These are phyloP conservation scores for Suillus decipiens DNA, from an alignment of 768 basidiomycete genomes.

Conservation along the genomic window DNA sequence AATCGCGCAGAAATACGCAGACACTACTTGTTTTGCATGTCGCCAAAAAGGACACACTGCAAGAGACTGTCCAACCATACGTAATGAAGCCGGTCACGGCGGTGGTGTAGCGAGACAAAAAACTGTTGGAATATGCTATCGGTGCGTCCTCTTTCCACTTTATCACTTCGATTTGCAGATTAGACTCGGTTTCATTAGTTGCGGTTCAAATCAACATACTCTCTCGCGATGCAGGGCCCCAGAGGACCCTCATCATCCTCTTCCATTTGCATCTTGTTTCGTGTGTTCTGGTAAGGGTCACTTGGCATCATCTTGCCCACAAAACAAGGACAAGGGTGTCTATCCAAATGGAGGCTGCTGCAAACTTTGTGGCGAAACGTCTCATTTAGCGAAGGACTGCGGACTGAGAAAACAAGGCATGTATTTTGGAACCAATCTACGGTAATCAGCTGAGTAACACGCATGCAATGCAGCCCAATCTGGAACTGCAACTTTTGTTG, in stretches of 20 bases:
- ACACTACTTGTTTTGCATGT: slow-evolving; percentile 85
- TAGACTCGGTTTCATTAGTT: slow-evolving; percentile 45
- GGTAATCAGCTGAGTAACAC: neutral
- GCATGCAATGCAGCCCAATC: slow-evolving; percentile 10
- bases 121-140: slow-evolving; percentile 64
- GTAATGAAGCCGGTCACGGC: slow-evolving; percentile 20
- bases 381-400: slow-evolving; percentile 87
- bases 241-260: slow-evolving; percentile 58
- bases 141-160: slow-evolving; percentile 44
- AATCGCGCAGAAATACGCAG: slow-evolving; percentile 51
- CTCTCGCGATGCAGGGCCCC: slow-evolving; percentile 77
- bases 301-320: slow-evolving; percentile 78
- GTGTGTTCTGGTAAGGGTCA: slow-evolving; percentile 86
- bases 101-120: slow-evolving; percentile 27
- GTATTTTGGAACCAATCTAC: slow-evolving; percentile 10
- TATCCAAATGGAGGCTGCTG: slow-evolving; percentile 92
- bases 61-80: slow-evolving; percentile 67
- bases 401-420: slow-evolving; percentile 59
- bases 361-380: slow-evolving; percentile 83
- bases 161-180: neutral
- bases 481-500: slow-evolving; percentile 28
- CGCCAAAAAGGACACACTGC: slow-evolving; percentile 83
- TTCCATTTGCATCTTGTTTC: slow-evolving; percentile 91
- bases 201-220: slow-evolving; percentile 77
- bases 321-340: slow-evolving; percentile 77